Conservation (phyloP, 306 rosid species). For the cucumber (Cucumis sativus) region DNA sequence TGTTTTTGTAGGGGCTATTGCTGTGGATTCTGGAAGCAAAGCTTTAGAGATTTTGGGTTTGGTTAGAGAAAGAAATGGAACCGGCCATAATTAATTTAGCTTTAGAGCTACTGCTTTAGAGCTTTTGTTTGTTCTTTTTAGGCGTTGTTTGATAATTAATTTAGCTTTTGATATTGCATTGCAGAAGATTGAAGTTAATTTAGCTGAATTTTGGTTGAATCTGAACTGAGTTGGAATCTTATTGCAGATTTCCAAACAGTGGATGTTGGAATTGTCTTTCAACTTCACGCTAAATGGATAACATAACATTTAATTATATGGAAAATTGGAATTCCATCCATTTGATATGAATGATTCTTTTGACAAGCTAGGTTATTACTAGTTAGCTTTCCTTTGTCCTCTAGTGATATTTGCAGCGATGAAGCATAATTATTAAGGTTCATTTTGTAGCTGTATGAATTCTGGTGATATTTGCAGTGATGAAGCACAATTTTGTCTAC, state of each 20-base stretch:
- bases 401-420: neutral
- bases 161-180: neutral
- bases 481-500: constrained; percentile 16
- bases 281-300: neutral
- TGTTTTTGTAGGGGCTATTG: constrained; percentile 40
- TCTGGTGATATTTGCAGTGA: constrained; percentile 27
- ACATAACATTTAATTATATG: neutral
- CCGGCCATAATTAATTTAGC: neutral
- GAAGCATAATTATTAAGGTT: neutral
- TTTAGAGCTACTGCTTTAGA: too few species aligned
- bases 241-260: too few species aligned
- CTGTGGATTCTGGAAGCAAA: constrained; percentile 67
- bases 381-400: neutral
- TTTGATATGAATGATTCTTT: neutral
- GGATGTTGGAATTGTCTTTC: too few species aligned
- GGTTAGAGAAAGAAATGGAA: constrained; percentile 27
- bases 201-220: constrained; percentile 12
- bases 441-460: neutral
- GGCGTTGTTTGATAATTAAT: constrained; percentile 4
- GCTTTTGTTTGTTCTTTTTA: neutral
- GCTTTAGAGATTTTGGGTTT: constrained; percentile 68
- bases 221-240: too few species aligned
- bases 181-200: constrained; percentile 52
- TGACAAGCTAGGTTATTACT: neutral
- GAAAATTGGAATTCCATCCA: neutral